phyloP scores from a whole-genome alignment of 2,329 filamentous ascomycete genomes.

The Cytospora chrysosperma region DNA sequence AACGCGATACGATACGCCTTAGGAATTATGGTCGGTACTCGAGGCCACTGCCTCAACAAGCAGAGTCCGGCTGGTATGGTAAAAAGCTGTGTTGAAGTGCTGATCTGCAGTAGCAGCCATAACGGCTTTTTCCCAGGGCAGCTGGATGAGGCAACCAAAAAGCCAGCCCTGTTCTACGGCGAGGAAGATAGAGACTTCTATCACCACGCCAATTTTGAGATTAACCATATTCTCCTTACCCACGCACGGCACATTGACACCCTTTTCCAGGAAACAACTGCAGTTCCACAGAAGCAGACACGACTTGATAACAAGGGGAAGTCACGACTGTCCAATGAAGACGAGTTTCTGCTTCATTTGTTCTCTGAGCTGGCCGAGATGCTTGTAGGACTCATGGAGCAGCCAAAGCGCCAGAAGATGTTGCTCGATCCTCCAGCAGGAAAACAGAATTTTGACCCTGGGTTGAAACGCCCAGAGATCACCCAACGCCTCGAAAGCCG shows the following conservation, averaged over 20 bases:
- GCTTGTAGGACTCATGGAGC: not conserved
- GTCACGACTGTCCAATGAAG: not conserved
- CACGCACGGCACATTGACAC: not conserved
- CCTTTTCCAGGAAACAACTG: not conserved
- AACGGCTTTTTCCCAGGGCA: not conserved
- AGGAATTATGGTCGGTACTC: constrained; percentile 7
- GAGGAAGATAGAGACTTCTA: not conserved
- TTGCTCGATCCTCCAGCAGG: not conserved
- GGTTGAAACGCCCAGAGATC: not conserved
- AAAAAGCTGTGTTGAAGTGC: not conserved
- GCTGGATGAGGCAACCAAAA: not conserved
- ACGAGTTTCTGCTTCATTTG: not conserved
- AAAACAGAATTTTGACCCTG: not conserved
- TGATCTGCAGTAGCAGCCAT: not conserved
- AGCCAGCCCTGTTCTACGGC: not conserved
- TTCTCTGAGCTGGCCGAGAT: not conserved
- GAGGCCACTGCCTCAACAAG: not conserved
- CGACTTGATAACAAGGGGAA: not conserved
- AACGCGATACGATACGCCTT: constrained; percentile 23
- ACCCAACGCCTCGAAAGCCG: not conserved
- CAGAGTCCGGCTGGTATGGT: not conserved
- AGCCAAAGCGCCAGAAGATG: not conserved
- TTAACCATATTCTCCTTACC: constrained; percentile 3
- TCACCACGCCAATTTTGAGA: constrained; percentile 6
- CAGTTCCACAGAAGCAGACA: not conserved